Conservation (phyloP, 495 filamentous ascomycete species). For the Chaetomium fimeti region DNA sequence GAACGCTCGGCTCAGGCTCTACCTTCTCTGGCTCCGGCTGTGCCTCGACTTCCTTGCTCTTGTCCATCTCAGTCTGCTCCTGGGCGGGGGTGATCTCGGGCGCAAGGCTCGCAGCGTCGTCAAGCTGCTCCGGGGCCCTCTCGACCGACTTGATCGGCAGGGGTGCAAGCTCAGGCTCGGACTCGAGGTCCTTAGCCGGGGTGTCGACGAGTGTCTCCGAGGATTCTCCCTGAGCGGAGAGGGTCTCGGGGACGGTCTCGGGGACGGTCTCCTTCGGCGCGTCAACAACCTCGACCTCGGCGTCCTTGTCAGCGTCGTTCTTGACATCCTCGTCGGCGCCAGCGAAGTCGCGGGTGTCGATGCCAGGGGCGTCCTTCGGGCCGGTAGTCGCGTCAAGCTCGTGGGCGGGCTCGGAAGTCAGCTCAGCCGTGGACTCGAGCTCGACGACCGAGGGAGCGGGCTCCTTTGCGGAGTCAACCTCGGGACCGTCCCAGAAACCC, state of each 20-base stretch:
- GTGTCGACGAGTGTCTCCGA: conserved; percentile 10
- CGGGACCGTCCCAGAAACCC: conserved; percentile 36
- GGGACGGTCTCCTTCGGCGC: not conserved
- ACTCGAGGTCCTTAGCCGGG: conserved; percentile 2
- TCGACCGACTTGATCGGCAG: conserved; percentile 20
- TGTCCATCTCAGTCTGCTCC: not conserved
- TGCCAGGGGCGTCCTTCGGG: not conserved
- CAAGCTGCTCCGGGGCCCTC: not conserved
- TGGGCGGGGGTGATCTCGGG: conserved; percentile 6
- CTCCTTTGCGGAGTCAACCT: conserved; percentile 24
- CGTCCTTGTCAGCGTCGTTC: not conserved
- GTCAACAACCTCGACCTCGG: conserved; percentile 4
- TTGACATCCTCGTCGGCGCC: conserved; percentile 8
- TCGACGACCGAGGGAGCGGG: conserved; percentile 26
- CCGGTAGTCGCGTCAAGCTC: conserved; percentile 7
- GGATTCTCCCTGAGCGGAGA: not conserved
- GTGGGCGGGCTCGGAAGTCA: conserved; percentile 13
- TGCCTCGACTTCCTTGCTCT: conserved; percentile 18
- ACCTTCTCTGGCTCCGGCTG: conserved; percentile 33
- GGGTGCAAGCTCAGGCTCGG: conserved; percentile 15
- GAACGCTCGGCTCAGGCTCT: conserved; percentile 21
- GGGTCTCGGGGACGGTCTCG: not conserved
- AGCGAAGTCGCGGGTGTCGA: conserved; percentile 24
- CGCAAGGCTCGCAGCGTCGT: not conserved
- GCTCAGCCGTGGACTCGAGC: conserved; percentile 18